A percentile compares a stretch with the other conserved stretches of the same genome.
Evolutionary conservation across 768 basidiomycete species (phyloP).

Genomic region (Tricholoma bakamatsutake): DNA sequence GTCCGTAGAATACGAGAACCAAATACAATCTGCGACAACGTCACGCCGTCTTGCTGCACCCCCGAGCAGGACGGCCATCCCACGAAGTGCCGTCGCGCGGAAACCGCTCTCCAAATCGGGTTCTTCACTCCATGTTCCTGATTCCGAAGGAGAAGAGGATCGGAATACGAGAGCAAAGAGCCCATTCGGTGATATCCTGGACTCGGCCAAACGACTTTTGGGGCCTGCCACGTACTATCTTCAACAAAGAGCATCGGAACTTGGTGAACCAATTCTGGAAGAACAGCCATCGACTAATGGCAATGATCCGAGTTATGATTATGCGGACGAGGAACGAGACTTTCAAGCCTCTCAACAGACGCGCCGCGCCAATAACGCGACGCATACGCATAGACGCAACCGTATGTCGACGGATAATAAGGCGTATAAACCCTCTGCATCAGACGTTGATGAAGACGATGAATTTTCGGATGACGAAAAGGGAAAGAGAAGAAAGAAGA

Average conservation of each 20-base stretch:
- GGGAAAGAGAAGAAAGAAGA: constrained; percentile 50
- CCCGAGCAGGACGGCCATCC: constrained; percentile 45
- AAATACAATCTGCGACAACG: constrained; percentile 42
- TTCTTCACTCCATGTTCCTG: constrained; percentile 57
- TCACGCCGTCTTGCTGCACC: constrained; percentile 50
- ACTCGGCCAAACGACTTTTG: constrained; percentile 47
- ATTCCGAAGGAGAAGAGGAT: constrained; percentile 59
- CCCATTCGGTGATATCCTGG: constrained; percentile 57
- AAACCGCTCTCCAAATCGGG: constrained; percentile 51
- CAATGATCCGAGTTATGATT: constrained; percentile 63
- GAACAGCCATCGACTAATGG: constrained; percentile 26
- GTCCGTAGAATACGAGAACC: constrained; percentile 75
- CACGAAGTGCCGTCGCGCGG: constrained; percentile 22
- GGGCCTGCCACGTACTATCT: constrained; percentile 60
- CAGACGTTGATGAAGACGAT: constrained; percentile 55
- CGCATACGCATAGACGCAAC: constrained; percentile 39
- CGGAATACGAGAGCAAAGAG: constrained; percentile 55
- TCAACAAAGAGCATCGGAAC: constrained; percentile 55
- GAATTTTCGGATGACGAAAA: constrained; percentile 48
- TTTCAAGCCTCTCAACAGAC: constrained; percentile 38
- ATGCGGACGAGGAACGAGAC: constrained; percentile 69
- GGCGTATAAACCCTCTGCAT: constrained; percentile 66
- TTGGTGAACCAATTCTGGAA: constrained; percentile 31
- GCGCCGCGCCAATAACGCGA: constrained; percentile 18
- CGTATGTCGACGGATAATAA: constrained; percentile 76